phyloP scores from a whole-genome alignment of 805 yeast genomes.

The Yamadazyma nakazawae region DNA sequence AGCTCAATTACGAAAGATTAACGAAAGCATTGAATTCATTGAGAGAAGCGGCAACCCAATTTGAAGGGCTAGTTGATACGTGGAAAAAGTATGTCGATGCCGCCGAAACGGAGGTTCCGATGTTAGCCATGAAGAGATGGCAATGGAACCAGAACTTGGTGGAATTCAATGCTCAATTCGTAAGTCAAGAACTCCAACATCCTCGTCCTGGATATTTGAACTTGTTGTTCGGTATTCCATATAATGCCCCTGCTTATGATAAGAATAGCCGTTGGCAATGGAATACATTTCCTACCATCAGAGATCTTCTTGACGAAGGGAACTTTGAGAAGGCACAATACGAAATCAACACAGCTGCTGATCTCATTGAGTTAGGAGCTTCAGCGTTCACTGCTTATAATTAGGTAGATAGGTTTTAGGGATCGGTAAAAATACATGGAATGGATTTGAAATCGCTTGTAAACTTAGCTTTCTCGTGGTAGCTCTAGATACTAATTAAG shows the following conservation, averaged over 20 bases:
- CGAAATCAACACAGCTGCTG: slow-evolving; percentile 45
- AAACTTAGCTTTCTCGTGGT: no score
- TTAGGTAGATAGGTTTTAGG: slow-evolving; percentile 2
- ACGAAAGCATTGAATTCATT: slow-evolving; percentile 22
- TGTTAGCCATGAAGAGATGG: slow-evolving; percentile 70
- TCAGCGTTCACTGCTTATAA: slow-evolving; percentile 1
- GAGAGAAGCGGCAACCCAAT: slow-evolving; percentile 38
- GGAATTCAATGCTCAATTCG: slow-evolving; percentile 51
- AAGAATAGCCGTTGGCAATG: slow-evolving; percentile 38
- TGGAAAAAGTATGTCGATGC: slow-evolving; percentile 53
- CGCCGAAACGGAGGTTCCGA: slow-evolving; percentile 67
- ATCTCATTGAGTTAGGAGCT: slow-evolving; percentile 13
- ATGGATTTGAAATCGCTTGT: neutral
- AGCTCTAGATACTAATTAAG: no score
- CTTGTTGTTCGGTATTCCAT: slow-evolving; percentile 64
- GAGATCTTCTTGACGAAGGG: slow-evolving; percentile 57
- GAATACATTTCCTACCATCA: slow-evolving; percentile 72
- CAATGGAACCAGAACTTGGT: slow-evolving; percentile 73
- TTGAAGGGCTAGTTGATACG: slow-evolving; percentile 53
- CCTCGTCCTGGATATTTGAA: slow-evolving; percentile 66
- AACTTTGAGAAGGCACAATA: slow-evolving; percentile 54
- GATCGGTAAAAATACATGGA: neutral
- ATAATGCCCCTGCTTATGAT: slow-evolving; percentile 47
- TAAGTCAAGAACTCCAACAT: slow-evolving; percentile 40
- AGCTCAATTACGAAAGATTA: slow-evolving; percentile 23